phyloP scores from a whole-genome alignment of 2,329 filamentous ascomycete genomes.

The Hortaea werneckii region DNA sequence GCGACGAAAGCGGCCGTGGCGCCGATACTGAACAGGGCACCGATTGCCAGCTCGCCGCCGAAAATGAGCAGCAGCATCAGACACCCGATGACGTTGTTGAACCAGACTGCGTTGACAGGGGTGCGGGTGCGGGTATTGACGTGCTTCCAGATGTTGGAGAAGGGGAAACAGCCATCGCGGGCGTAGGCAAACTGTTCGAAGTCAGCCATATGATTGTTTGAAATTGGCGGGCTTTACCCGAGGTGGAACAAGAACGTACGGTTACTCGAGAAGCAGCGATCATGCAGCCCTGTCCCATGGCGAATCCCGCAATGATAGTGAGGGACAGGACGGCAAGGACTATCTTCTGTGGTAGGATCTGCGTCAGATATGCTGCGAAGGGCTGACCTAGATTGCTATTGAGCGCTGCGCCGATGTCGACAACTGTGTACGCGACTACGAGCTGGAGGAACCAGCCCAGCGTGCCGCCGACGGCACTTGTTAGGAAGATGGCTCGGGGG shows the following conservation, averaged over 20 bases:
- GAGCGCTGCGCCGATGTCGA: conserved; percentile 50
- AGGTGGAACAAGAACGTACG: too few species aligned
- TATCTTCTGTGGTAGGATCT: conserved; percentile 50
- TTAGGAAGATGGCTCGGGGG: conserved; percentile 62
- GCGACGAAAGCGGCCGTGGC: conserved; percentile 58
- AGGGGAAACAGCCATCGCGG: conserved; percentile 60
- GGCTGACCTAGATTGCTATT: conserved; percentile 56
- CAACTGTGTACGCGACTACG: conserved; percentile 61
- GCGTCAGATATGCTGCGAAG: conserved; percentile 59
- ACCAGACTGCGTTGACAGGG: conserved; percentile 61
- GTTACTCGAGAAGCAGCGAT: conserved; percentile 39
- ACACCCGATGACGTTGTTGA: conserved; percentile 52
- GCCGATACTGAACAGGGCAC: conserved; percentile 60
- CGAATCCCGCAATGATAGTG: conserved; percentile 60
- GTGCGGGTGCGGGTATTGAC: conserved; percentile 54
- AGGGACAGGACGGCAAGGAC: conserved; percentile 54
- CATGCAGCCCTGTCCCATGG: conserved; percentile 66
- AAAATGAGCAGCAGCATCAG: conserved; percentile 55
- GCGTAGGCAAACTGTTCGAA: conserved; percentile 46
- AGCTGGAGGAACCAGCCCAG: conserved; percentile 66
- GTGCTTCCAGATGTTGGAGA: conserved; percentile 47
- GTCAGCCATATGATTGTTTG: neutral
- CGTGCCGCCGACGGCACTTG: conserved; percentile 53
- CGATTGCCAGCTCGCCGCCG: conserved; percentile 51
- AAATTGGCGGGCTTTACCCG: too few species aligned